Evolutionary conservation across 768 basidiomycete genomes (phyloP).

Genomic region (Tubosaeta brunneosetosa): DNA sequence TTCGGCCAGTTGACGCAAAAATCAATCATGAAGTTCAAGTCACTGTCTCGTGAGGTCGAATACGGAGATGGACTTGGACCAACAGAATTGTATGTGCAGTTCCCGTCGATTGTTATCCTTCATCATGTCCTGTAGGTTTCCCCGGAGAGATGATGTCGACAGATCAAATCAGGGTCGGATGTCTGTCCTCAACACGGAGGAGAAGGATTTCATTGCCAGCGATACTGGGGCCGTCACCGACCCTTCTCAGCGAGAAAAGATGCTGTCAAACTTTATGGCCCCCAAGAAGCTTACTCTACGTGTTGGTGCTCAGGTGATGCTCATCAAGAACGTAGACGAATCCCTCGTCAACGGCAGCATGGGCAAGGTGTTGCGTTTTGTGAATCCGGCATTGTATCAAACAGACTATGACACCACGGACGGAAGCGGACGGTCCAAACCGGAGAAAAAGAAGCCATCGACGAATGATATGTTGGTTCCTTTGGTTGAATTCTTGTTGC

Average conservation of each 20-base stretch:
- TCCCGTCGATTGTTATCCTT: background rate
- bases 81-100: constrained; percentile 74
- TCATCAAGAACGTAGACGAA: constrained; percentile 92
- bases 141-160: constrained; percentile 89
- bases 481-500: constrained; percentile 71
- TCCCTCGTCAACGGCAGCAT: constrained; percentile 91
- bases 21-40: constrained; percentile 69
- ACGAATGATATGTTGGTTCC: constrained; percentile 47
- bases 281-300: constrained; percentile 65
- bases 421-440: constrained; percentile 33
- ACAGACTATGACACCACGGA: constrained; percentile 37
- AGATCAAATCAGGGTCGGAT: constrained; percentile 73
- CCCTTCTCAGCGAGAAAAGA: constrained; percentile 58
- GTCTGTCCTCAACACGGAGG: constrained; percentile 48
- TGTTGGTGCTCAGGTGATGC: constrained; percentile 85
- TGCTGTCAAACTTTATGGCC: constrained; percentile 91
- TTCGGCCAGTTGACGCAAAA: constrained; percentile 65
- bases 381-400: constrained; percentile 45
- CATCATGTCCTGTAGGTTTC: constrained; percentile 57
- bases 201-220: constrained; percentile 47
- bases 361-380: constrained; percentile 78
- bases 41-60: constrained; percentile 61
- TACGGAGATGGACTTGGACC: constrained; percentile 82
- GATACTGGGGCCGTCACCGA: constrained; percentile 64
- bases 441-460: constrained; percentile 25